Evolutionary conservation across 139 green algal genomes (phyloP).

Genomic region (Tetraselmis chui): DNA sequence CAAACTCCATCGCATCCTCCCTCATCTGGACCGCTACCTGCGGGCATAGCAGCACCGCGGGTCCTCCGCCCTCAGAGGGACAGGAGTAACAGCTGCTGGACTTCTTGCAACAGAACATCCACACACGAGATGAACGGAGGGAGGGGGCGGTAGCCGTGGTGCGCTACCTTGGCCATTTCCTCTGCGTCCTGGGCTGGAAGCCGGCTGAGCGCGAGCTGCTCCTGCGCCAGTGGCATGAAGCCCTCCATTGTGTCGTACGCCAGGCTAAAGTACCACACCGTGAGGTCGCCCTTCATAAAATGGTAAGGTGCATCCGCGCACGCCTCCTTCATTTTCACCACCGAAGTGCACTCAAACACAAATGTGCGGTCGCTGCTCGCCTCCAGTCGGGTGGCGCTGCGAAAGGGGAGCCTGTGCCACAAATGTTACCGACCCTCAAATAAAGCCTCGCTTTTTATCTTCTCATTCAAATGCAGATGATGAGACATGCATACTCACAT

Average conservation of each 20-base stretch:
- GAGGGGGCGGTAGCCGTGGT: too few relatives aligned
- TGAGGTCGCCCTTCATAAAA: constrained; percentile 24
- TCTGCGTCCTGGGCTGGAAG: constrained; percentile 44
- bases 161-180: background rate
- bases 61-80: background rate
- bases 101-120: constrained; percentile 33
- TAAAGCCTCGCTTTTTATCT: too few relatives aligned
- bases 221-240: constrained; percentile 53
- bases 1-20: constrained; percentile 53
- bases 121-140: background rate
- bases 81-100: background rate
- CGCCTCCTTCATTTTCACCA: constrained; percentile 66
- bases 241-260: constrained; percentile 49
- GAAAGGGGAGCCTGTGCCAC: constrained; percentile 41
- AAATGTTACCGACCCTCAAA: too few relatives aligned
- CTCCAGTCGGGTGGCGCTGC: constrained; percentile 26
- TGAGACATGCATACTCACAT: too few relatives aligned
- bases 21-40: constrained; percentile 32
- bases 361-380: constrained; percentile 9
- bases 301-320: constrained; percentile 60
- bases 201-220: constrained; percentile 49
- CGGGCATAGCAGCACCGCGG: background rate
- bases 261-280: constrained; percentile 57
- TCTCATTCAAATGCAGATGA: too few relatives aligned
- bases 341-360: constrained; percentile 15